Evolutionary conservation across 768 basidiomycete genomes (phyloP).

Genomic region (Boletus rufocinnamomeus): DNA sequence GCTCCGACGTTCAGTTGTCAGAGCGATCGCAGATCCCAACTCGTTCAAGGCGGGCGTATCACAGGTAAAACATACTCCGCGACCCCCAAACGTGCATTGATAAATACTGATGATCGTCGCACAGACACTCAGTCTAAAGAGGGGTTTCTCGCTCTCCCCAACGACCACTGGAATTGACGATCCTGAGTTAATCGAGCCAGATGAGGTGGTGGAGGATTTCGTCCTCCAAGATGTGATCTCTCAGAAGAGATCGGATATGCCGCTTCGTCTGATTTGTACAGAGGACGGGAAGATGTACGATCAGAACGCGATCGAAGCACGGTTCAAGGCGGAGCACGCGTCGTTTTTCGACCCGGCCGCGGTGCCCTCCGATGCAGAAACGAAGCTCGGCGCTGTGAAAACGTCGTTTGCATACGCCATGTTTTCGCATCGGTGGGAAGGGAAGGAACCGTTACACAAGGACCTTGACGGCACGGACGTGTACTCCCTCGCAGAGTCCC

Average conservation of each 20-base stretch:
- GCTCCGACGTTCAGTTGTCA: slow-evolving; percentile 23
- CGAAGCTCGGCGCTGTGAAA: slow-evolving; percentile 10
- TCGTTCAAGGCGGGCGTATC: slow-evolving; percentile 3
- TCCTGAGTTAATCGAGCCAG: not conserved
- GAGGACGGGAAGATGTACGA: slow-evolving; percentile 28
- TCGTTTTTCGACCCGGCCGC: slow-evolving; percentile 14
- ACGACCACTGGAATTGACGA: not conserved
- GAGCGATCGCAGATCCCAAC: slow-evolving; percentile 22
- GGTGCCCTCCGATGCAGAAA: not conserved
- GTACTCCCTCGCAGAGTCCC: slow-evolving; percentile 17
- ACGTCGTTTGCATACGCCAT: slow-evolving; percentile 25
- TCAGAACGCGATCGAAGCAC: slow-evolving; percentile 18
- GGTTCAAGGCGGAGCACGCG: slow-evolving; percentile 17
- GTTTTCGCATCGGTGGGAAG: slow-evolving; percentile 30
- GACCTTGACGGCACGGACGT: slow-evolving; percentile 20
- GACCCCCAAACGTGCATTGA: not conserved
- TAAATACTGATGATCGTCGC: not conserved
- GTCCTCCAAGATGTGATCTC: slow-evolving; percentile 18
- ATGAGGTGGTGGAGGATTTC: not conserved
- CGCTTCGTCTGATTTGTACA: slow-evolving; percentile 27
- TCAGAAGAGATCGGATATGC: slow-evolving; percentile 22
- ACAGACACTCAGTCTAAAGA: not conserved
- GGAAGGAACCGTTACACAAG: slow-evolving; percentile 16
- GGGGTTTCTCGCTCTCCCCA: not conserved
- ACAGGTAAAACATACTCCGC: slow-evolving; percentile 4